Base-by-base conservation (phyloP, 139 green algal species). In the Micractinium sp. region DNA sequence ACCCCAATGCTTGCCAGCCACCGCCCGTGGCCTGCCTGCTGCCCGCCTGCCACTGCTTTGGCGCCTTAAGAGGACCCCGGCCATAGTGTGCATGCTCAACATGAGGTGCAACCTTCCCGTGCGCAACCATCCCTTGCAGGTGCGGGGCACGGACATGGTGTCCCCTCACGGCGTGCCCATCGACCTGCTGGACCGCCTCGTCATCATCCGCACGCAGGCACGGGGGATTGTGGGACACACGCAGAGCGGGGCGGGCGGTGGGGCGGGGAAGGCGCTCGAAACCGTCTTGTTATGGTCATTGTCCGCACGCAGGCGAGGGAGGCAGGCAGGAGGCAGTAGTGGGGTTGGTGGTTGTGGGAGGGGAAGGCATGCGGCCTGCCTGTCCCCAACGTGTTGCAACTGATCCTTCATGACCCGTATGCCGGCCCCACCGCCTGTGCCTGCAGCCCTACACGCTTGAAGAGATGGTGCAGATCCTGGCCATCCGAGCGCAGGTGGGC, bases 121-220 rank as follows among this genome's bases (percentile, higher is more conserved):
- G n/a, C n/a, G n/a, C n/a, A n/a, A n/a, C n/a, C n/a, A n/a, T n/a
- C n/a, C 67, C 67, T 56, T 56, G 63, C 86, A 96, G 91, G 96
- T 99, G 79, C 92, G 94, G 31, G 97, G 97, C 85, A 97, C 96
- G 29, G 97, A 99, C 93, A 97, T 92, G 67, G 69, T 86, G 38
- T 95, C 95, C 1, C 98, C 98, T 15, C 98, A 99, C 91, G 98
- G 98, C 47, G 92, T 99, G 76, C 98, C 98, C 0, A 94, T 99
- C 31, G 98, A 99, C 88, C 92, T 99, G 87, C 93, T 99, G 53
- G 98, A 99, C 93, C 94, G 98, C 25, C 92, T 99, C 4, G 95
- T 99, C 91, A 99, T 99, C 95, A 98, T 99, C 84, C 93, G 98
- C 53, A 99, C 98, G n/a, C 93, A 87, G 83, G 74, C 33, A 53